Evolutionary conservation across 768 basidiomycete genomes (phyloP).

Genomic region (Rhodotorula graminis): DNA sequence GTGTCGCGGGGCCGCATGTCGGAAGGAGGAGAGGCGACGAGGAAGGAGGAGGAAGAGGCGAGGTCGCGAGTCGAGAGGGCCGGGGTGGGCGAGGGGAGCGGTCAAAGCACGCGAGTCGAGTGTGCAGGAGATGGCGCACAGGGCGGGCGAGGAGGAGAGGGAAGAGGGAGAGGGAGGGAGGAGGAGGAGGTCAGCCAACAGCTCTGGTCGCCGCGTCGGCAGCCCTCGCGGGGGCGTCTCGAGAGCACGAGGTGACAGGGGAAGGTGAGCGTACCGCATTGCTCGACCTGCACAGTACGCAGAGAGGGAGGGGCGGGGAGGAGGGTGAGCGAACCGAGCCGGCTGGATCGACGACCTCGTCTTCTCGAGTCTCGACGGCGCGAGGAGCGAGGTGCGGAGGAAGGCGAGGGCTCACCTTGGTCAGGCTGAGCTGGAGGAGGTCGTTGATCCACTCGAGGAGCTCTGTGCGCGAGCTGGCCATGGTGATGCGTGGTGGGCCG

Average conservation of each 20-base stretch:
- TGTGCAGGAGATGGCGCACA: too few relatives aligned
- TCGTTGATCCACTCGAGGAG: slow-evolving; percentile 91
- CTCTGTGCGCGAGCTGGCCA: slow-evolving; percentile 55
- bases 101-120: too few relatives aligned
- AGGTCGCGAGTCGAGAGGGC: too few relatives aligned
- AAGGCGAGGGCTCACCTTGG: slow-evolving; percentile 70
- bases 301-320: neutral
- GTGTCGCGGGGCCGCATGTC: neutral
- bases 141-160: too few relatives aligned
- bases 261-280: slow-evolving; percentile 29
- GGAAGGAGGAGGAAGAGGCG: neutral
- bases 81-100: too few relatives aligned
- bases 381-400: too few relatives aligned
- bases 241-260: neutral
- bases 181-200: slow-evolving; percentile 2
- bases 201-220: neutral
- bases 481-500: neutral
- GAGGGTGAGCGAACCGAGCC: neutral
- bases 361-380: neutral
- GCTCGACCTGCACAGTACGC: slow-evolving; percentile 15
- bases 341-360: neutral
- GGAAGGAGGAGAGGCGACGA: neutral
- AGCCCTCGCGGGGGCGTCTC: neutral
- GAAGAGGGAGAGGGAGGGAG: neutral
- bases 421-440: slow-evolving; percentile 81